Evolutionary conservation across 805 yeast genomes (phyloP).

Genomic region (Komagataella populi): DNA sequence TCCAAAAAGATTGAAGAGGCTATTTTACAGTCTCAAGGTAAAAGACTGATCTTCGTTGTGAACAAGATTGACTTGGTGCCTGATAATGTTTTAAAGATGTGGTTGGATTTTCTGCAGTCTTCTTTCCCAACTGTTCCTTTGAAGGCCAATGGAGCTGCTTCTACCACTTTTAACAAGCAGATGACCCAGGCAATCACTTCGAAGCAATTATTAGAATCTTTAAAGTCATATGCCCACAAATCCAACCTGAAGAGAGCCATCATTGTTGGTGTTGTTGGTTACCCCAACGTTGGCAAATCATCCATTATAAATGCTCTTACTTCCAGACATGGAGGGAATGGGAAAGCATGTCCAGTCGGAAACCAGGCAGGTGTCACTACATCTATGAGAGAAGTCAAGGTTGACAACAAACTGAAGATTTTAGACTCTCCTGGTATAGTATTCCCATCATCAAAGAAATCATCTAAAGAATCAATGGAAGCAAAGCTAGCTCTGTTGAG

Average conservation of each 20-base stretch:
- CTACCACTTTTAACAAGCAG: slow-evolving; percentile 58
- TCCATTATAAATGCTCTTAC: slow-evolving; percentile 85
- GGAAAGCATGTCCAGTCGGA: slow-evolving; percentile 87
- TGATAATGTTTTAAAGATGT: slow-evolving; percentile 63
- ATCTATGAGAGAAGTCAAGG: slow-evolving; percentile 77
- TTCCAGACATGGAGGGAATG: slow-evolving; percentile 60
- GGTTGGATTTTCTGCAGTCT: slow-evolving; percentile 69
- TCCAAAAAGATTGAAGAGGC: slow-evolving; percentile 87
- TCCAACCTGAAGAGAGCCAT: slow-evolving; percentile 80
- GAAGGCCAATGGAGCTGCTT: slow-evolving; percentile 64
- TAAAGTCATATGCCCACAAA: slow-evolving; percentile 75
- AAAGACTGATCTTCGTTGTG: slow-evolving; percentile 72
- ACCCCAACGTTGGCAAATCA: slow-evolving; percentile 95
- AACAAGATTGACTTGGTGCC: slow-evolving; percentile 94
- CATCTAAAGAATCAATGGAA: slow-evolving; percentile 49
- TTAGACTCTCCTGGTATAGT: slow-evolving; percentile 97
- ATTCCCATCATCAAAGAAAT: slow-evolving; percentile 48
- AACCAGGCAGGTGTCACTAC: slow-evolving; percentile 98
- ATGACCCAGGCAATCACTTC: slow-evolving; percentile 64
- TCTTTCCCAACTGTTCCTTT: slow-evolving; percentile 90
- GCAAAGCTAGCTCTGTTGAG: slow-evolving; percentile 84
- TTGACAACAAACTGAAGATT: slow-evolving; percentile 78
- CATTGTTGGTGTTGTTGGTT: slow-evolving; percentile 91
- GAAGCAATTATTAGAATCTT: slow-evolving; percentile 56
- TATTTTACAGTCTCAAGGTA: slow-evolving; percentile 64